phyloP scores from a whole-genome alignment of 192 early-diverging fungal species.

The Umbelopsis sp. region DNA sequence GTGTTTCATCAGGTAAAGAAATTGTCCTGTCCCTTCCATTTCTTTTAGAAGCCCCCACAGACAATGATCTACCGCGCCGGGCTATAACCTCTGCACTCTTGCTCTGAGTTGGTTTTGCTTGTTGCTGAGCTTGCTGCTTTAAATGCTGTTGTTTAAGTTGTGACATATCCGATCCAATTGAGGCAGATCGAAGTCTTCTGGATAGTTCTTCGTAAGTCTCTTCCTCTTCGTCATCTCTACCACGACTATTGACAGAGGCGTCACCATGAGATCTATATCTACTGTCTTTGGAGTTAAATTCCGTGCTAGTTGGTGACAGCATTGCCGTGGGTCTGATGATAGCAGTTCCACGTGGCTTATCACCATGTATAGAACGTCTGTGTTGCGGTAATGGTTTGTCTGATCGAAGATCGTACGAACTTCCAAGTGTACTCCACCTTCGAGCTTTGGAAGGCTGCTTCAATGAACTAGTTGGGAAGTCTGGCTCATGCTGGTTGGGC shows the following conservation, averaged over 20 bases:
- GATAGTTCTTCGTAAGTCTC: conserved; percentile 1
- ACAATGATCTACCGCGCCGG: neutral
- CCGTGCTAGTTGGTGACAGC: neutral
- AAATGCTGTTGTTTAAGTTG: neutral
- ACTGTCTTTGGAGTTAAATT: neutral
- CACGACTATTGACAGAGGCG: neutral
- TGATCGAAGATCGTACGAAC: neutral
- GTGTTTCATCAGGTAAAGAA: neutral
- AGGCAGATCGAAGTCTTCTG: neutral
- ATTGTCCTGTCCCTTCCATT: neutral
- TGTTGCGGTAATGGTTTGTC: neutral
- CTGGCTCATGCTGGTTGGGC: neutral
- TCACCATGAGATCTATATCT: neutral
- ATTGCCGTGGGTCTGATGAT: conserved; percentile 1
- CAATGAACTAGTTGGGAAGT: neutral
- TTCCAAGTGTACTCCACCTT: conserved; percentile 1
- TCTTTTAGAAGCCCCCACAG: neutral
- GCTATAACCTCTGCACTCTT: conserved; percentile 10
- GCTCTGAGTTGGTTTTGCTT: neutral
- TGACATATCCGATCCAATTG: conserved; percentile 10
- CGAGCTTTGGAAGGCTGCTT: neutral
- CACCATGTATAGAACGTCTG: neutral
- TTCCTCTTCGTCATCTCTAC: neutral
- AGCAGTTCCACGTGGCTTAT: neutral
- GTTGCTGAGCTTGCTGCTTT: neutral